Evolutionary conservation across 257 asterid species (phyloP), one percentile per base, ranked within the genome.

Genomic region (Fraxinus anomala): DNA sequence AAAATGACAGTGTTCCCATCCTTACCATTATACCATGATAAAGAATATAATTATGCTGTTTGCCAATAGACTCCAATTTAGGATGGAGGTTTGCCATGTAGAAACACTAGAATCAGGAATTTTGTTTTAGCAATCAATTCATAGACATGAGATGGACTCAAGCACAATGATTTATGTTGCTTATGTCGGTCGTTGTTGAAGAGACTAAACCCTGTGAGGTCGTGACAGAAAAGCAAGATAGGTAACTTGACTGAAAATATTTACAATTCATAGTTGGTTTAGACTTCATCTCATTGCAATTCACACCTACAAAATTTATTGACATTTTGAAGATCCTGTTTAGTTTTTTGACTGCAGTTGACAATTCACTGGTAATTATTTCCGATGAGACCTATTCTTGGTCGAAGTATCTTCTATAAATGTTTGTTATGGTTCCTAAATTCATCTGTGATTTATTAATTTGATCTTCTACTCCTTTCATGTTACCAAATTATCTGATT

Each of bases 31-130:
- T 39, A 73, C 73, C 19, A 51, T 69, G 63, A 47, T 39, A 73
- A 23, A 65, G 59, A 61, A 77, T 59, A 39, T 23, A 21, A 42
- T 11, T 77, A 70, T 28, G 68, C 59, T 68, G 14, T 66, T 75
- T 59, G 42, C 51, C 16, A 42, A 11, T 12, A 11, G 19, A 66
- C 44, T 36, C 76, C 61, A 23, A 12, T 71, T 37, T 17, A 2
- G 23, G 47, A 42, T 56, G 72, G 67, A 49, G 51, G 81, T 40
- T 44, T 76, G 47, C 26, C 47, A 3, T 70, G 70, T 68, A 73
- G 78, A 44, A 44, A 49, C 61, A 19, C 54, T 79, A 47, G 66
- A 51, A 17, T 51, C 76, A 4, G 44, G 69, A 28, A 68, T 63
- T 37, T 16, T n/a, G 31, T 51, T 56, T 51, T 5, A 51, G 49